Percentiles rank a stretch among this genome's conserved stretches.
Evolutionary conservation across 208 protist species (phyloP).

Genomic region (Zelonia costaricensis): DNA sequence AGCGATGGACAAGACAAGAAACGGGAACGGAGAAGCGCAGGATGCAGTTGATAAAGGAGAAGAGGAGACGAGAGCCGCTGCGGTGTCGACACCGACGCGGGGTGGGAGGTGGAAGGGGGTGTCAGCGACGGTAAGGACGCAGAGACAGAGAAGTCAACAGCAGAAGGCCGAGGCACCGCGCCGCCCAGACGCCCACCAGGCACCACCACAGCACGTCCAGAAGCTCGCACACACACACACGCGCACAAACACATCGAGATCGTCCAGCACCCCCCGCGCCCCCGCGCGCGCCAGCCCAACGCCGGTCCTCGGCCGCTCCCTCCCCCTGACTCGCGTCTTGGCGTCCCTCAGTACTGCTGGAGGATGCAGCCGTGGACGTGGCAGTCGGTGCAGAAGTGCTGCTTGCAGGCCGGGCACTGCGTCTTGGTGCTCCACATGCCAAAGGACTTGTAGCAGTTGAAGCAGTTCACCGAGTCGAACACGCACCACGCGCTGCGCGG

Average conservation of each 20-base stretch:
- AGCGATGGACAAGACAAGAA: constrained; percentile 7
- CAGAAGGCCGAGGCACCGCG: not conserved
- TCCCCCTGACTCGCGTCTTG: too few species aligned
- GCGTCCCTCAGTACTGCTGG: constrained; percentile 18
- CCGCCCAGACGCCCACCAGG: not conserved
- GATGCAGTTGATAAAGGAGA: not conserved
- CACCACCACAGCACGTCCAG: not conserved
- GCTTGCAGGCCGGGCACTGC: constrained; percentile 32
- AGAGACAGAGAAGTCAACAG: constrained; percentile 3
- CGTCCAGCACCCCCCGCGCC: too few species aligned
- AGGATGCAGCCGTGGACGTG: constrained; percentile 24
- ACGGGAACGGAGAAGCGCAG: not conserved
- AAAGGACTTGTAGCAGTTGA: constrained; percentile 44
- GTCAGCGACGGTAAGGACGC: not conserved
- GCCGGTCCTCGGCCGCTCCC: too few species aligned
- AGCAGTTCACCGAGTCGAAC: constrained; percentile 46
- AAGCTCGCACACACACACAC: not conserved
- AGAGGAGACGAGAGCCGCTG: not conserved
- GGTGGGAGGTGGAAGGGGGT: not conserved
- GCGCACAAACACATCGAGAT: too few species aligned
- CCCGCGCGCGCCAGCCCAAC: too few species aligned
- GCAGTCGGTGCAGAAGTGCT: constrained; percentile 43
- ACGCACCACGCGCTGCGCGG: constrained; percentile 36
- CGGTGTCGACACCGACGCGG: not conserved
- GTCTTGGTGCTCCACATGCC: constrained; percentile 30